Conservation (phyloP, 108 stramenopile genomes). For the Nannochloropsis oceanica region DNA sequence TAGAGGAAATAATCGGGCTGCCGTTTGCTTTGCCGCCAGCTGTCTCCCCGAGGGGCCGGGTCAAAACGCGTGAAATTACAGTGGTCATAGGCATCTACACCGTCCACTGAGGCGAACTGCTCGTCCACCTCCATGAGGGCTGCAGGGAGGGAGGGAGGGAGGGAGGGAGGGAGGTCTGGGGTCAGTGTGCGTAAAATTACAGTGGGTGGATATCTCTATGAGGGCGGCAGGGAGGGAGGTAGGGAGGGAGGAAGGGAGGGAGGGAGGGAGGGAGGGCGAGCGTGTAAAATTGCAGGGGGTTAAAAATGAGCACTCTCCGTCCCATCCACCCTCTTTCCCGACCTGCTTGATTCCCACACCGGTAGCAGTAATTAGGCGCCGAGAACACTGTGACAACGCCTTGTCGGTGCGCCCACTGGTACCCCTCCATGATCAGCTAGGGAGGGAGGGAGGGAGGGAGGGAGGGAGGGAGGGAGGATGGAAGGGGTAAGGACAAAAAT, state of each 20-base stretch:
- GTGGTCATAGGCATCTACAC: conserved; percentile 9
- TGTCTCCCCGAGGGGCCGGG: conserved; percentile 21
- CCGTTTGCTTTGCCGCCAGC: conserved; percentile 12
- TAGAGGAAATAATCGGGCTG: conserved; percentile 28
- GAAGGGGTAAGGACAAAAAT: neutral
- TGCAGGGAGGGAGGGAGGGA: neutral
- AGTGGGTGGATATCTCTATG: too few species aligned
- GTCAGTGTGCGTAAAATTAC: too few species aligned
- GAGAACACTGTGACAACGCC: conserved; percentile 86
- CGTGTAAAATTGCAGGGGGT: too few species aligned
- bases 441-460: neutral
- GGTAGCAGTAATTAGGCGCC: conserved; percentile 97
- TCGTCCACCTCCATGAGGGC: conserved; percentile 97
- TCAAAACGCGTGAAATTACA: conserved; percentile 29
- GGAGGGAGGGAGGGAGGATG: neutral
- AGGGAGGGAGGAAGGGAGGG: neutral
- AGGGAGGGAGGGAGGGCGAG: neutral
- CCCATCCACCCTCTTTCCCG: neutral
- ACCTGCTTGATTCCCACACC: conserved; percentile 85
- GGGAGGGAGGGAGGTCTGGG: neutral
- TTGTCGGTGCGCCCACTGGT: conserved; percentile 85
- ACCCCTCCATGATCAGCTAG: conserved; percentile 40
- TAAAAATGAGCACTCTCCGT: neutral
- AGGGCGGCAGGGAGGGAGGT: too few species aligned
- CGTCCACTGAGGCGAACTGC: conserved; percentile 52